Conservation (phyloP, 2,329 filamentous ascomycete species). For the Macrophomina phaseolina region DNA sequence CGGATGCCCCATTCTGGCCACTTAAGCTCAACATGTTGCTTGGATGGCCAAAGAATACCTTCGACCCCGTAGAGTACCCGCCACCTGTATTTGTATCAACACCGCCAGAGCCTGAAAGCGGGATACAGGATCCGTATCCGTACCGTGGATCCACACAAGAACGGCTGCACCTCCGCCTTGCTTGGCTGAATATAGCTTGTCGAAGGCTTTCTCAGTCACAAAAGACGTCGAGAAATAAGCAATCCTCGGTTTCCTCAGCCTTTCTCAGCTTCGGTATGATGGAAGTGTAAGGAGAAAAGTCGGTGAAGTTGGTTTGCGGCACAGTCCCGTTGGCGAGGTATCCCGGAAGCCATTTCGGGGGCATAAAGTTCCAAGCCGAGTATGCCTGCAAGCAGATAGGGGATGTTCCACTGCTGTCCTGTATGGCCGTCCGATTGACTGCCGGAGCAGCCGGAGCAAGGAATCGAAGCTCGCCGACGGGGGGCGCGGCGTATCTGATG, state of each 20-base stretch:
- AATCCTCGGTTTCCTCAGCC: slow-evolving; percentile 38
- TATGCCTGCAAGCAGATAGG: slow-evolving; percentile 15
- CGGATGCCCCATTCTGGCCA: slow-evolving; percentile 30
- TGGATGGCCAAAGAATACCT: slow-evolving; percentile 43
- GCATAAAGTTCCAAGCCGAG: neutral
- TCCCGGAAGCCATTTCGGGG: neutral
- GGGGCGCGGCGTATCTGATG: slow-evolving; percentile 62
- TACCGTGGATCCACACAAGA: slow-evolving; percentile 52
- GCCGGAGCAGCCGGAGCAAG: slow-evolving; percentile 53
- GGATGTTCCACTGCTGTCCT: slow-evolving; percentile 48
- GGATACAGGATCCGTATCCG: slow-evolving; percentile 28
- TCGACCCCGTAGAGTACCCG: slow-evolving; percentile 50
- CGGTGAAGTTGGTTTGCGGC: slow-evolving; percentile 32
- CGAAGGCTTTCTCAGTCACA: slow-evolving; percentile 43
- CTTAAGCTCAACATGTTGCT: slow-evolving; percentile 46
- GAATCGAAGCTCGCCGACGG: slow-evolving; percentile 58
- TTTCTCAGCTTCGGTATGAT: neutral
- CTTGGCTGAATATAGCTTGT: slow-evolving; percentile 30
- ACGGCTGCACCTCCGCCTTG: slow-evolving; percentile 42
- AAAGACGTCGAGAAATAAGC: slow-evolving; percentile 49
- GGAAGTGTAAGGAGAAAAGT: slow-evolving; percentile 28
- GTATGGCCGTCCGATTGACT: slow-evolving; percentile 52
- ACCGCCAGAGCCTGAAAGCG: no score
- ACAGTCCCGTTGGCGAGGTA: slow-evolving; percentile 45
- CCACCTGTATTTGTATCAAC: slow-evolving; percentile 38